A percentile compares a stretch with the other conserved stretches of the same genome.
Evolutionary conservation across 176 grass and related monocot species (phyloP).

Genomic region (Triticum turgidum): DNA sequence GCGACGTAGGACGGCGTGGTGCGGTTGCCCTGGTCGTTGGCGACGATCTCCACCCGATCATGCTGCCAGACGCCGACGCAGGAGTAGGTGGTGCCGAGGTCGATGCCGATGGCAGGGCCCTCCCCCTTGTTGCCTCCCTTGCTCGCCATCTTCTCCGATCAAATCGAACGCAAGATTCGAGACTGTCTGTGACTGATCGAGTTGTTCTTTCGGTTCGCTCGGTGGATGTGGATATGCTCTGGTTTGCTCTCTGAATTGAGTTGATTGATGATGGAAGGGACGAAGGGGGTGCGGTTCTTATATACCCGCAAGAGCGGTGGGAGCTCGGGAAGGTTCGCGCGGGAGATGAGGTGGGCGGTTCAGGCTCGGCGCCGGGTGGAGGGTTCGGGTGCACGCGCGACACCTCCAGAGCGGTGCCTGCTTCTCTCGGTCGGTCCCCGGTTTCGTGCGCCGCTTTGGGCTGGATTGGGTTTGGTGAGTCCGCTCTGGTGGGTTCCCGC

Average conservation of each 20-base stretch:
- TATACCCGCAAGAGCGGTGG: background rate
- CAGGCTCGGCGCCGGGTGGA: background rate
- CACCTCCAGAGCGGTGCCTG: background rate
- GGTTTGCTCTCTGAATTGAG: background rate
- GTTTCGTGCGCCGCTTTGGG: conserved; percentile 25
- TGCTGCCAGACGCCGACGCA: conserved; percentile 90
- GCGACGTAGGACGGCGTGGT: conserved; percentile 84
- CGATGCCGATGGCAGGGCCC: conserved; percentile 80
- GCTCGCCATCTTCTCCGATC: conserved; percentile 26
- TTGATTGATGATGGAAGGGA: background rate
- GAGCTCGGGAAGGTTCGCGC: conserved; percentile 43
- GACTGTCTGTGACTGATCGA: background rate
- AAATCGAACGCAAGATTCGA: background rate
- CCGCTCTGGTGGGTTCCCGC: background rate
- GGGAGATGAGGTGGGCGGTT: conserved; percentile 26
- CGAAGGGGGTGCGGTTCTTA: background rate
- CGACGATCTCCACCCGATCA: conserved; percentile 88
- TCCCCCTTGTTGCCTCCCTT: conserved; percentile 43
- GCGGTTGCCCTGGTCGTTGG: conserved; percentile 93
- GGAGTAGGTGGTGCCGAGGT: conserved; percentile 88
- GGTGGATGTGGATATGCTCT: background rate
- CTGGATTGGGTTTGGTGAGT: background rate
- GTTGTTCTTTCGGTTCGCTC: background rate
- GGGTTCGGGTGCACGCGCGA: conserved; percentile 39
- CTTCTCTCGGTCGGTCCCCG: conserved; percentile 10